A percentile compares a stretch with the other conserved stretches of the same genome.
Conservation (phyloP, 2,329 filamentous ascomycete genomes). For the Pseudocercospora macadamiae region DNA sequence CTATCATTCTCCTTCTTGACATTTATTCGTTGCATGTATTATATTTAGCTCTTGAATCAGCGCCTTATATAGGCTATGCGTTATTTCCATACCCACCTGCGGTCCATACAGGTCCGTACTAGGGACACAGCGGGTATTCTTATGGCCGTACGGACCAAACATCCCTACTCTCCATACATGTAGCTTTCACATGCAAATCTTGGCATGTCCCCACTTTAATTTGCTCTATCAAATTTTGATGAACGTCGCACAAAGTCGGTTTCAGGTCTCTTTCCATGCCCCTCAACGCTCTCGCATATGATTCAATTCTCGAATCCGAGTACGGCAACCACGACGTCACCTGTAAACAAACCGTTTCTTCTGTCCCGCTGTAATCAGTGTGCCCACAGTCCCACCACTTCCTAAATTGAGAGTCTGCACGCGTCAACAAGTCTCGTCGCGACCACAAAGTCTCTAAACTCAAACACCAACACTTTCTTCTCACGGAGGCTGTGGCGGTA, state of each 20-base stretch:
- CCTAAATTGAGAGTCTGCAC: not conserved
- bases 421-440: too few species aligned
- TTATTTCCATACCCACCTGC: not conserved
- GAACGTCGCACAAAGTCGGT: not conserved
- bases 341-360: not conserved
- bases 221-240: not conserved
- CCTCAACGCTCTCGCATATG: not conserved
- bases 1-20: too few species aligned
- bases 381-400: not conserved
- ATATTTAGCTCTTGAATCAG: not conserved
- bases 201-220: not conserved
- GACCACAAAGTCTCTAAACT: too few species aligned
- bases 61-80: not conserved
- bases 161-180: too few species aligned
- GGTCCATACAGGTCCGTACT: not conserved
- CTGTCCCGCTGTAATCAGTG: not conserved
- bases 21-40: too few species aligned
- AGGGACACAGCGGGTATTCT: not conserved
- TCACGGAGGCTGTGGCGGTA: not conserved
- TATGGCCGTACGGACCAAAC: not conserved
- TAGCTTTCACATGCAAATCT: slow-evolving; percentile 1
- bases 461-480: too few species aligned
- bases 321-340: not conserved
- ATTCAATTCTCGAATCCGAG: not conserved
- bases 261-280: not conserved